phyloP scores from a whole-genome alignment of 2,329 filamentous ascomycete species.

The Pseudopithomyces chartarum region DNA sequence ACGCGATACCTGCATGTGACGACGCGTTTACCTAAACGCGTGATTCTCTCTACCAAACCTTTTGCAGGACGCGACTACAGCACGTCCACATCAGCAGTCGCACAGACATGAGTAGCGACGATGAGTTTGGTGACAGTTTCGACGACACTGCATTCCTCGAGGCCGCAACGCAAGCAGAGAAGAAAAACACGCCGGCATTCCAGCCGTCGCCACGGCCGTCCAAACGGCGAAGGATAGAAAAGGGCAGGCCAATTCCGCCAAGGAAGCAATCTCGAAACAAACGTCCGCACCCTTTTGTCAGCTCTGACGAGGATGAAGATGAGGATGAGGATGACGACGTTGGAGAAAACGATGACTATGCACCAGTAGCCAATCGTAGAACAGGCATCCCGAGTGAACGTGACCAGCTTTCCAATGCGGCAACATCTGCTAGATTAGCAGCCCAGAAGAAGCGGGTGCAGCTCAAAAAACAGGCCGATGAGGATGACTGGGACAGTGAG shows the following conservation, averaged over 20 bases:
- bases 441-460: conserved; percentile 20
- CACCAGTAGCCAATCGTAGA: conserved; percentile 5
- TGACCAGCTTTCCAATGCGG: conserved; percentile 13
- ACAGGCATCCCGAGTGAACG: conserved; percentile 15
- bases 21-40: not conserved
- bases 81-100: conserved; percentile 18
- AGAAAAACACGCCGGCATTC: conserved; percentile 36
- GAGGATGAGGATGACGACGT: conserved; percentile 31
- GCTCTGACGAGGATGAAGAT: conserved; percentile 32
- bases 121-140: conserved; percentile 68
- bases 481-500: conserved; percentile 13
- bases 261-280: conserved; percentile 17
- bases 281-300: conserved; percentile 27
- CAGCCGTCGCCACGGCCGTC: conserved; percentile 38
- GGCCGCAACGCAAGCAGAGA: conserved; percentile 60
- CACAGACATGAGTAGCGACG: conserved; percentile 50
- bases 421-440: conserved; percentile 13
- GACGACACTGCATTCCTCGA: conserved; percentile 69
- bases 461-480: conserved; percentile 14
- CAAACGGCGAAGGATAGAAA: conserved; percentile 43
- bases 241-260: conserved; percentile 25
- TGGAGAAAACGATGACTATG: conserved; percentile 16
- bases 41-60: conserved; percentile 13
- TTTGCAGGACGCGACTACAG: not conserved
- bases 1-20: conserved; percentile 22